Evolutionary conservation across 768 basidiomycete species (phyloP), one percentile per base, ranked within the genome.

Genomic region (Dentipellis fragilis): DNA sequence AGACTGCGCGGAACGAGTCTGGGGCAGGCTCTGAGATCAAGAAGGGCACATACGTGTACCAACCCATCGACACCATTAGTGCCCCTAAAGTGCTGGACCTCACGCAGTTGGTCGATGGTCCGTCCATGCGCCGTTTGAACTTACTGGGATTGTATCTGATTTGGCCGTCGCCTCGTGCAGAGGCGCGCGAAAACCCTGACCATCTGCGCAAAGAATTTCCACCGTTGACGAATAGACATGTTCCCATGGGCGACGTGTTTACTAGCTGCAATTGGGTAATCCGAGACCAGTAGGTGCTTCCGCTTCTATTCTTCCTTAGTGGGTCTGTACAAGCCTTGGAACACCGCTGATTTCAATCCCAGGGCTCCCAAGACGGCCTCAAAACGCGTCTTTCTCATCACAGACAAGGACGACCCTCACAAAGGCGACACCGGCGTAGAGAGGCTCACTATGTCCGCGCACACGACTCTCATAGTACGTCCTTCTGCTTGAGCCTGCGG

Each of bases 321-420:
- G 21, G 5, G 12, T 19, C 21, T 8, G 8, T 48, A 9, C 22
- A 17, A 3, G 29, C 29, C 17, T 4, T 7, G n/a, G 12, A 7
- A 39, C 10, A 29, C 36, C 47, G n/a, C 50, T 19, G 57, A 51
- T 37, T 10, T 10, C 10, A 10, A 21, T 49, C 49, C 23, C 22
- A 93, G 90, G 10, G 87, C 89, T 8, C 84, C 85, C 19, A 92
- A 93, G 65, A 90, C 84, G 0, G 90, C 92, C 2, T 84, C 87
- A n/a, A 94, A 95, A 66, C 84, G 93, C 5, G 80, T 98, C 1
- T 97, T 97, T 67, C 72, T 95, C 39, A 88, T 99, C 45, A 98
- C 96, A 0, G 87, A 98, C 65, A 84, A 89, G 61, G 92, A 93
- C 62, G 70, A 88, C 61, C 93, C 93, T 2, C 81, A 77, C 55